A percentile compares a stretch with the other conserved stretches of the same genome.
Evolutionary conservation across 495 filamentous ascomycete species (phyloP).

Genomic region (Penicillium soppii): DNA sequence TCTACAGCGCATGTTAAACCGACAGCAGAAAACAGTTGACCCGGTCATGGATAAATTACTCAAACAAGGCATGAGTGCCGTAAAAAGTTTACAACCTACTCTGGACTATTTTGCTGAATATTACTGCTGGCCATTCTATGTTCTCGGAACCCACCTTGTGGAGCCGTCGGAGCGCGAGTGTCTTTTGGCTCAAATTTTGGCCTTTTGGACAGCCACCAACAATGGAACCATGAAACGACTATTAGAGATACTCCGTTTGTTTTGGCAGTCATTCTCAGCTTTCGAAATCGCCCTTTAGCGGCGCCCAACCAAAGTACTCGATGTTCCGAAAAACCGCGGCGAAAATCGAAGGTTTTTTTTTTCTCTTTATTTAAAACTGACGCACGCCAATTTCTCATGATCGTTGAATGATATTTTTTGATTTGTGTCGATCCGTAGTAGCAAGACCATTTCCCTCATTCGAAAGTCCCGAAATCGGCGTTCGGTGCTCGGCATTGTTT

Average conservation of each 20-base stretch:
- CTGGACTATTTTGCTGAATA: conserved; percentile 28
- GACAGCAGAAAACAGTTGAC: not conserved
- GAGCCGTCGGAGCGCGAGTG: conserved; percentile 4
- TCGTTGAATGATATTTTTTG: too few relatives aligned
- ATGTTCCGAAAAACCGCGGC: too few relatives aligned
- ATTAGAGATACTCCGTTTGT: conserved; percentile 8
- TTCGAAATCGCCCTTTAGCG: not conserved
- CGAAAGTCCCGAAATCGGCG: not conserved
- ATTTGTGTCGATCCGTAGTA: too few relatives aligned
- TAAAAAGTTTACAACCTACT: conserved; percentile 11
- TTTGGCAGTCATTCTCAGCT: not conserved
- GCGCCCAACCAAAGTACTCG: too few relatives aligned
- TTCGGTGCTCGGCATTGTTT: not conserved
- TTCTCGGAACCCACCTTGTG: conserved; percentile 8
- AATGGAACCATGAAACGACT: conserved; percentile 25
- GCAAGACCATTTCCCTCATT: too few relatives aligned
- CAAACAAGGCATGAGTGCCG: conserved; percentile 9
- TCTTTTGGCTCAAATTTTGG: conserved; percentile 14
- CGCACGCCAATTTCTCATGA: too few relatives aligned
- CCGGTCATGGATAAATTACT: not conserved
- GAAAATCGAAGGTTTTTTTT: too few relatives aligned
- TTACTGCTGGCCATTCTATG: conserved; percentile 26
- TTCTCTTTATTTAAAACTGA: too few relatives aligned
- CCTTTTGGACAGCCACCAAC: conserved; percentile 19
- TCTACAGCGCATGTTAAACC: conserved; percentile 3